phyloP scores from a whole-genome alignment of 2,329 filamentous ascomycete species.

The Pseudocercospora fijiensis region DNA sequence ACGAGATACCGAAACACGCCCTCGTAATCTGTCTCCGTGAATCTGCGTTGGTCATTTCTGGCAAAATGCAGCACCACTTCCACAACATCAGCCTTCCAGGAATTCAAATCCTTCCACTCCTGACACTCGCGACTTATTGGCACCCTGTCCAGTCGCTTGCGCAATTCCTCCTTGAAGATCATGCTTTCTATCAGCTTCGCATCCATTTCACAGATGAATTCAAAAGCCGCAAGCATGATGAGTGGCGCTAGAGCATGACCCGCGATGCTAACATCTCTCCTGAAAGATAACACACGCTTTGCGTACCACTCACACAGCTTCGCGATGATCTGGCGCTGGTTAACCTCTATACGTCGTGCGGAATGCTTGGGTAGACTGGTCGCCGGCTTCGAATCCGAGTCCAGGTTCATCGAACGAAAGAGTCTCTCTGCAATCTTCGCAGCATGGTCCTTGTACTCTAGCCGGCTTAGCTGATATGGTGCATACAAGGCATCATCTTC shows the following conservation, averaged over 20 bases:
- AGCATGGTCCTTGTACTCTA: not conserved
- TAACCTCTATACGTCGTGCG: not conserved
- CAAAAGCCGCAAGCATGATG: not conserved
- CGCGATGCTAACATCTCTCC: not conserved
- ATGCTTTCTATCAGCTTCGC: not conserved
- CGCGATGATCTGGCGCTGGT: not conserved
- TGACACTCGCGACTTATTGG: not conserved
- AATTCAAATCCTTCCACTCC: not conserved
- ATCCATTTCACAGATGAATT: not conserved
- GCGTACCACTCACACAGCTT: not conserved
- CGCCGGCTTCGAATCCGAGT: not conserved
- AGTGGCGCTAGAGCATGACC: not conserved
- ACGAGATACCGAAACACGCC: not conserved
- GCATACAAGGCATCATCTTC: not conserved
- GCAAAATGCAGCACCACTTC: not conserved
- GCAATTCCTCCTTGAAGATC: not conserved
- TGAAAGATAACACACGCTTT: not conserved
- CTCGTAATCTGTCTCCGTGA: not conserved
- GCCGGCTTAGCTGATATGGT: not conserved
- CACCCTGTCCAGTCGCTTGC: not conserved
- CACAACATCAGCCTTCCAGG: not conserved
- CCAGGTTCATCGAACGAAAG: not conserved
- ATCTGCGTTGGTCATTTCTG: not conserved
- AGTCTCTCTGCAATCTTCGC: not conserved
- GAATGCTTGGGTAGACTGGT: not conserved